These are phyloP conservation scores for Capsicum chinense DNA, from an alignment of 257 asterid species.

Conservation along the genomic window DNA sequence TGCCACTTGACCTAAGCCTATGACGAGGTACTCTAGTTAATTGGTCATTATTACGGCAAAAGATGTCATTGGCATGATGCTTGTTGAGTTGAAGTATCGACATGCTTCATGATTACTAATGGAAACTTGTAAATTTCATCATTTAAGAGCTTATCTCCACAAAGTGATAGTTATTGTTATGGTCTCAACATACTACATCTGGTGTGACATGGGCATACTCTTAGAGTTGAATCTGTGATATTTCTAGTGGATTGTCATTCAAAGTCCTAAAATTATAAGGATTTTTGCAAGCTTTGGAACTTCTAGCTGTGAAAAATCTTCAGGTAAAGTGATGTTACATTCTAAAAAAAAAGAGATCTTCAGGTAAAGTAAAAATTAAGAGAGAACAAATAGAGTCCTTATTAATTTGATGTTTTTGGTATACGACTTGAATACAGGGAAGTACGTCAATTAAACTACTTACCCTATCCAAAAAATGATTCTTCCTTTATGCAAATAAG, in stretches of 20 bases:
- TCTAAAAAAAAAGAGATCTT: neutral
- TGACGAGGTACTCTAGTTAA: neutral
- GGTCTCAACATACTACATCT: neutral
- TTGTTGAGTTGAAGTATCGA: neutral
- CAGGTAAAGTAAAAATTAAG: neutral
- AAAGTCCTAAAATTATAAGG: neutral
- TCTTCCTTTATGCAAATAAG: neutral
- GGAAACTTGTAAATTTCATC: constrained; percentile 7
- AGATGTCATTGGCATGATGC: neutral
- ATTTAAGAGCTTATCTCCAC: neutral
- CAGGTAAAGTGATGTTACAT: neutral
- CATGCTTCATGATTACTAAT: neutral
- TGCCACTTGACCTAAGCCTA: neutral
- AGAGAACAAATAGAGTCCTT: neutral
- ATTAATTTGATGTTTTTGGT: neutral
- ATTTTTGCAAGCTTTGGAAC: neutral
- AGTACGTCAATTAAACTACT: neutral
- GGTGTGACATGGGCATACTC: neutral
- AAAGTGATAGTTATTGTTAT: neutral
- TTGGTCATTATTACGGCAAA: neutral
- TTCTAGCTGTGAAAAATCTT: neutral
- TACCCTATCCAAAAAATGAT: neutral
- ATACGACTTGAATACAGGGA: neutral
- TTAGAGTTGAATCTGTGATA: neutral
- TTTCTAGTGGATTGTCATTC: neutral